phyloP scores from a whole-genome alignment of 164 flowering plant genomes.

The Litsea cubeba region DNA sequence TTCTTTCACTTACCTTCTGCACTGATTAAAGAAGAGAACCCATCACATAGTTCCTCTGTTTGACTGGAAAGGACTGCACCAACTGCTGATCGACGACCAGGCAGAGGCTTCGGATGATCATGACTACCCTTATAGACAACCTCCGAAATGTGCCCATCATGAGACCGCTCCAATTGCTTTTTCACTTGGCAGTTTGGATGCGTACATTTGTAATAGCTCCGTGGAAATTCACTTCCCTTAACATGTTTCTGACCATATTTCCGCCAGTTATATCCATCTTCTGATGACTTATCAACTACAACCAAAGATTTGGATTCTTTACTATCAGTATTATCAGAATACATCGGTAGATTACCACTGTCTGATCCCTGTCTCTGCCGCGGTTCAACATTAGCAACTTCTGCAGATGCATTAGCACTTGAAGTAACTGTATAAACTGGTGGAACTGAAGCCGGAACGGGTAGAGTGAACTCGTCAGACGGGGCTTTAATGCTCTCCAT shows the following conservation, averaged over 20 bases:
- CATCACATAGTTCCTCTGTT: constrained; percentile 21
- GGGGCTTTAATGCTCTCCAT: constrained; percentile 32
- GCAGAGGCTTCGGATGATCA: constrained; percentile 58
- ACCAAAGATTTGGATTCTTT: constrained; percentile 30
- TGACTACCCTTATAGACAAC: constrained; percentile 60
- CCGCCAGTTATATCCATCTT: constrained; percentile 78
- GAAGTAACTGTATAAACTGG: constrained; percentile 21
- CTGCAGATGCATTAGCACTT: constrained; percentile 16
- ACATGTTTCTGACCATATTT: constrained; percentile 80
- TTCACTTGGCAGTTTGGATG: constrained; percentile 58
- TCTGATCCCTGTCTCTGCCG: constrained; percentile 13
- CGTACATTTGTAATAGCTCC: constrained; percentile 76
- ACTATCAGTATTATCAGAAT: constrained; percentile 15
- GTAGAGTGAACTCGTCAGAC: constrained; percentile 43
- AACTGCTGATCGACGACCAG: constrained; percentile 28
- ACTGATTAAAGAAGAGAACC: constrained; percentile 14
- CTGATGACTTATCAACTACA: constrained; percentile 38
- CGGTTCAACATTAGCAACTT: constrained; percentile 27
- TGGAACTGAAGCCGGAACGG: constrained; percentile 17
- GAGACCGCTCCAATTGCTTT: constrained; percentile 63
- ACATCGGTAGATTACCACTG: constrained; percentile 15
- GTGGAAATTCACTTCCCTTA: constrained; percentile 56
- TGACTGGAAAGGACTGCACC: constrained; percentile 24
- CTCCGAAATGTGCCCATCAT: constrained; percentile 51
- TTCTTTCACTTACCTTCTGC: constrained; percentile 33